phyloP scores from a whole-genome alignment of 2,329 filamentous ascomycete species.

The Penicillium janthinellum region DNA sequence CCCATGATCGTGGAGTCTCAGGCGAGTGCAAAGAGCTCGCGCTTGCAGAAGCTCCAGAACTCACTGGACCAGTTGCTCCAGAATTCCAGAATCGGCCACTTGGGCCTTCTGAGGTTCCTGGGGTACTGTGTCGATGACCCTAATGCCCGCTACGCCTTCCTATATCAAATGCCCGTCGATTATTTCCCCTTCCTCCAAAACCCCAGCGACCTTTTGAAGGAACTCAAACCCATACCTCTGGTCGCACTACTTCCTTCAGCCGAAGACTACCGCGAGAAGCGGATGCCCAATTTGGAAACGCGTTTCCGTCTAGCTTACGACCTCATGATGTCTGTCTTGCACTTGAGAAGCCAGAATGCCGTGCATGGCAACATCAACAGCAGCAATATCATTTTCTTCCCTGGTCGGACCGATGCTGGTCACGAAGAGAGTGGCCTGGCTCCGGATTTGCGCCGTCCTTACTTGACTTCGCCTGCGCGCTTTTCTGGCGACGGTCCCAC shows the following conservation, averaged over 20 bases:
- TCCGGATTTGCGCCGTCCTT: conserved; percentile 56
- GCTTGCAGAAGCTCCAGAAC: conserved; percentile 41
- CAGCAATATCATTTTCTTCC: conserved; percentile 64
- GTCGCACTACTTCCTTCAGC: conserved; percentile 47
- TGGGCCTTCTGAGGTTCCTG: conserved; percentile 47
- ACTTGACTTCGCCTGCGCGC: conserved; percentile 61
- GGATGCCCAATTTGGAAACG: conserved; percentile 61
- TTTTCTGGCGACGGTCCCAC: conserved; percentile 56
- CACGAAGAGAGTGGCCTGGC: conserved; percentile 40
- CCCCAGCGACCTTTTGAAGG: conserved; percentile 40
- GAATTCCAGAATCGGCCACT: conserved; percentile 45
- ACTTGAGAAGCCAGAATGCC: conserved; percentile 58
- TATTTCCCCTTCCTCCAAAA: conserved; percentile 48
- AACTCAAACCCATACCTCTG: conserved; percentile 44
- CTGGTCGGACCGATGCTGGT: conserved; percentile 35
- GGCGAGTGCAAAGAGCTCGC: conserved; percentile 24
- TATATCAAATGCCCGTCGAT: conserved; percentile 60
- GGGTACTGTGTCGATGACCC: conserved; percentile 60
- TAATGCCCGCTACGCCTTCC: conserved; percentile 59
- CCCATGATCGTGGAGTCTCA: conserved; percentile 44
- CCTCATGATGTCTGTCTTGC: conserved; percentile 58
- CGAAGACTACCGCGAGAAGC: conserved; percentile 40
- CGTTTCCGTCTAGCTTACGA: conserved; percentile 64
- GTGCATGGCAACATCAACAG: conserved; percentile 67
- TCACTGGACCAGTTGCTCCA: conserved; percentile 45